Evolutionary conservation across 1,284 basidiomycete species (phyloP).

Genomic region (Malassezia yamatoensis): DNA sequence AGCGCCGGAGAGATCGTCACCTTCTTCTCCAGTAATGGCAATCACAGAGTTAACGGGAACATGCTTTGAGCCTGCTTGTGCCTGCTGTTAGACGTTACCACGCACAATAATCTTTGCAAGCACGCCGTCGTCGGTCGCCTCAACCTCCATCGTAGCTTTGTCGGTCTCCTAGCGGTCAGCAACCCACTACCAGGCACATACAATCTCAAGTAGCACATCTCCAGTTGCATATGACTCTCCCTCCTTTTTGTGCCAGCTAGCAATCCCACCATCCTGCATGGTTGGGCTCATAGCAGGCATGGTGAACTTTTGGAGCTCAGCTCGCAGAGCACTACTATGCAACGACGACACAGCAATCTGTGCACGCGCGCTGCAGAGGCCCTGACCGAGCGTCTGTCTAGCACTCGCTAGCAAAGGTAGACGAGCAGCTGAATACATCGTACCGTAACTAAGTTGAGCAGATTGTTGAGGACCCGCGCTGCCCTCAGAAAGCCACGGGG

Average conservation of each 20-base stretch:
- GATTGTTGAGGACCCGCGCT: background rate
- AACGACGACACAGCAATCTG: conserved; percentile 1
- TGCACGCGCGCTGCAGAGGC: background rate
- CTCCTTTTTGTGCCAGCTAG: conserved; percentile 92
- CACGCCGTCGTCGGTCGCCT: conserved; percentile 91
- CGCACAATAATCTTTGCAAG: conserved; percentile 83
- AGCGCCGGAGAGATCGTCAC: conserved; percentile 78
- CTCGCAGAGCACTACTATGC: conserved; percentile 56
- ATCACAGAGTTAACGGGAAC: conserved; percentile 76
- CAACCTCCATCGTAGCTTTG: conserved; percentile 98
- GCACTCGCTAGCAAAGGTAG: conserved; percentile 6
- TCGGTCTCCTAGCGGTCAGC: conserved; percentile 72
- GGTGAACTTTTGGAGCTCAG: conserved; percentile 75
- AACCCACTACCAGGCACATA: conserved; percentile 49
- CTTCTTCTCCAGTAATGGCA: conserved; percentile 82
- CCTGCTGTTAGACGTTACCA: conserved; percentile 58
- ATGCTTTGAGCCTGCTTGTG: conserved; percentile 71
- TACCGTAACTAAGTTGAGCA: background rate
- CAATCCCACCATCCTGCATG: conserved; percentile 98
- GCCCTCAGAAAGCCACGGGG: background rate
- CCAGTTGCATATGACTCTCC: conserved; percentile 79
- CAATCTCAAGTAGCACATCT: conserved; percentile 89
- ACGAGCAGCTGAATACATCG: conserved; percentile 11
- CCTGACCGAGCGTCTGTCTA: background rate
- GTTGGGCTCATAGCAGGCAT: conserved; percentile 99